Conservation (phyloP, 805 yeast species). For the Candida manassasensis region DNA sequence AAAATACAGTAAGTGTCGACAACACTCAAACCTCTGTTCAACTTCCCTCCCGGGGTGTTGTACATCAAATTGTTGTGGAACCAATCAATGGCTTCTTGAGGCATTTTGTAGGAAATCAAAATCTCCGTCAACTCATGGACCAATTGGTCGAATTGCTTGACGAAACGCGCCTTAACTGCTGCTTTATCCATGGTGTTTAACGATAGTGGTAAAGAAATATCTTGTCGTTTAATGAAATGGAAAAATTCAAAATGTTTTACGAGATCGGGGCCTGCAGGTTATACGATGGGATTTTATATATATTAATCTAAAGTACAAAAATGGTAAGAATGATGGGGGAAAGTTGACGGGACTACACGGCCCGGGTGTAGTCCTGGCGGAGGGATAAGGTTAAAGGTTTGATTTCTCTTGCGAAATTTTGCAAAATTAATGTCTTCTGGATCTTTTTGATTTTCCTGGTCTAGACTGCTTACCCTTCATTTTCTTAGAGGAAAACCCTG, state of each 20-base stretch:
- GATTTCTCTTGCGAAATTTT: background rate
- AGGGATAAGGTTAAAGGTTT: background rate
- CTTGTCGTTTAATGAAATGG: background rate
- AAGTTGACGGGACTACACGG: too few species aligned
- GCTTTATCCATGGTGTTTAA: slow-evolving; percentile 19
- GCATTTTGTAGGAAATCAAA: slow-evolving; percentile 69
- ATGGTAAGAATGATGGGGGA: background rate
- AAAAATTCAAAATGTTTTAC: slow-evolving; percentile 5
- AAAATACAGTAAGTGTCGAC: slow-evolving; percentile 86
- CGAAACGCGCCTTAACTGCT: slow-evolving; percentile 49
- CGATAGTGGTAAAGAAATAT: background rate
- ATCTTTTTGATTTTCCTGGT: slow-evolving; percentile 42
- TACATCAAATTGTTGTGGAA: slow-evolving; percentile 66
- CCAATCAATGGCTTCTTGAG: slow-evolving; percentile 84
- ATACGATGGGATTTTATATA: background rate
- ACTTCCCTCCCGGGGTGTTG: slow-evolving; percentile 95
- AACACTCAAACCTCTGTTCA: slow-evolving; percentile 93
- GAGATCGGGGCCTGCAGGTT: background rate
- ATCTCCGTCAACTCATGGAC: slow-evolving; percentile 70
- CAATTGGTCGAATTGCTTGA: slow-evolving; percentile 66
- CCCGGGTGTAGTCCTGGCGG: background rate
- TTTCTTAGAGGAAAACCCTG: slow-evolving; percentile 50
- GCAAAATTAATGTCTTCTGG: slow-evolving; percentile 18
- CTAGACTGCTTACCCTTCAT: slow-evolving; percentile 40
- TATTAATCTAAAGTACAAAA: slow-evolving; percentile 1